Conservation (phyloP, 1,284 basidiomycete species). For the Pyrrhoderma noxium region DNA sequence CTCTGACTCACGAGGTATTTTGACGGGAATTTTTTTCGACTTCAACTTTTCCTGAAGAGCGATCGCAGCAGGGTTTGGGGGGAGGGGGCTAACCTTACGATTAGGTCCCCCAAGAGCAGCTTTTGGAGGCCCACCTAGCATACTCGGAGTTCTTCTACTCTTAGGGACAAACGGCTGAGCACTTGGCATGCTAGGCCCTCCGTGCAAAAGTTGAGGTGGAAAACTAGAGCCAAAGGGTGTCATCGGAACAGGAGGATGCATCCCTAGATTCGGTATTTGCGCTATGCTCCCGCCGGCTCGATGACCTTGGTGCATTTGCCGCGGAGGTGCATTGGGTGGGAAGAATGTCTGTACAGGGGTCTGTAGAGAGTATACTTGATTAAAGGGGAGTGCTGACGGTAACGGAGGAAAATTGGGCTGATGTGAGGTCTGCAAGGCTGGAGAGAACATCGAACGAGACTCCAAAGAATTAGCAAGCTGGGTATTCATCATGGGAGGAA, state of each 20-base stretch:
- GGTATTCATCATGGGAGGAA: constrained; percentile 37
- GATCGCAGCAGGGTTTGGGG: constrained; percentile 31
- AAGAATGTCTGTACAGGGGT: constrained; percentile 68
- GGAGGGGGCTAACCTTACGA: constrained; percentile 63
- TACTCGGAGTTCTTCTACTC: constrained; percentile 55
- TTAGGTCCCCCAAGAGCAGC: constrained; percentile 70
- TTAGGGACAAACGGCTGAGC: constrained; percentile 43
- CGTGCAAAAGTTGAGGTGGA: constrained; percentile 43
- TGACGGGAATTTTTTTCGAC: constrained; percentile 61
- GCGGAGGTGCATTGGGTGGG: constrained; percentile 40
- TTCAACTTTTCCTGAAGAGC: constrained; percentile 34
- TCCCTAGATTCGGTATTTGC: constrained; percentile 48
- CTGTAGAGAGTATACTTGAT: constrained; percentile 35
- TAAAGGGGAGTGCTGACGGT: constrained; percentile 33
- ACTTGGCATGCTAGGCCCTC: constrained; percentile 24
- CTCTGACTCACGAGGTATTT: constrained; percentile 57
- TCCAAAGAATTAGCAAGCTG: constrained; percentile 39
- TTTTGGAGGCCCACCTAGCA: constrained; percentile 74
- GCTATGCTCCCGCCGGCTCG: constrained; percentile 53
- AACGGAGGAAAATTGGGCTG: constrained; percentile 52
- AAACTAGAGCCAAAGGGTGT: constrained; percentile 55
- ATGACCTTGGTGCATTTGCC: constrained; percentile 38
- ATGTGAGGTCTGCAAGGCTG: constrained; percentile 52
- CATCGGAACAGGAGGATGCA: constrained; percentile 50
- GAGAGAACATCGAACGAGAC: constrained; percentile 50